These are phyloP conservation scores for Atkinsonella texensis DNA, from an alignment of 2,329 filamentous ascomycete species.

Conservation along the genomic window DNA sequence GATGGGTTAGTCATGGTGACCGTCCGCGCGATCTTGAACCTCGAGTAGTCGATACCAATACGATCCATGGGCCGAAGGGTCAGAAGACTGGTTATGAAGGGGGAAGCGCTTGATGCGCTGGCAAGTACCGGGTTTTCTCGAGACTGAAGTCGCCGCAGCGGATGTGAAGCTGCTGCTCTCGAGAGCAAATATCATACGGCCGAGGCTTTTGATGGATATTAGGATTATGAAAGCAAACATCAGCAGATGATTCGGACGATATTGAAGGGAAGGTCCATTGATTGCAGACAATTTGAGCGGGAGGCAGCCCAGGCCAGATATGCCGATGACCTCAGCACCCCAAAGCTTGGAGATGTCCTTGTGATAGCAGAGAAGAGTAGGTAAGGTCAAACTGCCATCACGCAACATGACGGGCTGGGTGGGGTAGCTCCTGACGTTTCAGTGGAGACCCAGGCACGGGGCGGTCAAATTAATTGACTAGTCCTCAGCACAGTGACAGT, in stretches of 20 bases:
- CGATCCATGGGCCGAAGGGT: not conserved
- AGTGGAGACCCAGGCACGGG: not conserved
- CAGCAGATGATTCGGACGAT: too few relatives aligned
- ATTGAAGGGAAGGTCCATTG: not conserved
- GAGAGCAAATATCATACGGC: not conserved
- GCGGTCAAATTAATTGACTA: not conserved
- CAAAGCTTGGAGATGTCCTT: not conserved
- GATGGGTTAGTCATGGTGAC: constrained; percentile 51
- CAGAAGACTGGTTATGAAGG: not conserved
- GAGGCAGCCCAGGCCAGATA: not conserved
- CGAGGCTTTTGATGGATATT: too few relatives aligned
- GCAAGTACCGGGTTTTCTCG: not conserved
- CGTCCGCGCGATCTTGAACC: not conserved
- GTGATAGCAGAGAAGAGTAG: not conserved
- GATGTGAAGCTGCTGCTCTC: not conserved
- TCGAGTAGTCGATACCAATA: not conserved
- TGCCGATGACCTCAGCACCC: not conserved
- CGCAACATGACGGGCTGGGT: not conserved
- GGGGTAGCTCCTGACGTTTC: not conserved
- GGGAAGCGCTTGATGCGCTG: not conserved
- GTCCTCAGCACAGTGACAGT: not conserved
- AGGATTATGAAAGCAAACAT: too few relatives aligned
- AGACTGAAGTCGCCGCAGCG: not conserved
- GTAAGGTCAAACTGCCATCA: not conserved
- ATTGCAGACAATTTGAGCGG: not conserved